Evolutionary conservation across 2,329 filamentous ascomycete genomes (phyloP).

Genomic region (Apiospora kogelbergensis): DNA sequence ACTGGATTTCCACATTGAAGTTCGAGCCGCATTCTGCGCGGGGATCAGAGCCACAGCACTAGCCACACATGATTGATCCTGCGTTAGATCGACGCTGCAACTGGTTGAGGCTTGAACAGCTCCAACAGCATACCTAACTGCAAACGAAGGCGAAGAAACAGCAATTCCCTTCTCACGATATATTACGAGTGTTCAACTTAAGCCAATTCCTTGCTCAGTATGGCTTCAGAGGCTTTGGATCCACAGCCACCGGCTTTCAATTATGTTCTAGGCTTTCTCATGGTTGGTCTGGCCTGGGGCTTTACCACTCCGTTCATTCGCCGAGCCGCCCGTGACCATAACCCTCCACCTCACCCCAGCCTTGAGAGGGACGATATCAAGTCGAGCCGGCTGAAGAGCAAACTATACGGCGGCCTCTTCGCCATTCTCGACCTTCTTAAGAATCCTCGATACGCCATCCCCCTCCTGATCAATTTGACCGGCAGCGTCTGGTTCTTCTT

Average conservation of each 20-base stretch:
- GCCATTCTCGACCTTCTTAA: slow-evolving; percentile 75
- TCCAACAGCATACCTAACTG: background rate
- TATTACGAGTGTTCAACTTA: background rate
- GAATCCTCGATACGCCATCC: slow-evolving; percentile 82
- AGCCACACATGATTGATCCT: background rate
- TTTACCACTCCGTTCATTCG: slow-evolving; percentile 92
- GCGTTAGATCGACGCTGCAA: background rate
- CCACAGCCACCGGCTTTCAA: slow-evolving; percentile 62
- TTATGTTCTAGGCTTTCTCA: slow-evolving; percentile 84
- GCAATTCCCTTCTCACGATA: background rate
- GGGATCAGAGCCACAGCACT: background rate
- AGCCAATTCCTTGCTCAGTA: slow-evolving; percentile 5
- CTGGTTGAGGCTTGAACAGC: background rate
- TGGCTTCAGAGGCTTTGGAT: slow-evolving; percentile 22
- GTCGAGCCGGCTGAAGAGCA: slow-evolving; percentile 61
- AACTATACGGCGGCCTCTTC: slow-evolving; percentile 66
- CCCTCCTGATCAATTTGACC: slow-evolving; percentile 83
- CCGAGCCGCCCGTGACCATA: slow-evolving; percentile 75
- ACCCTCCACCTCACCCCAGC: slow-evolving; percentile 57
- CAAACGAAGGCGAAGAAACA: background rate
- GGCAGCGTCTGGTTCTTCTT: slow-evolving; percentile 97
- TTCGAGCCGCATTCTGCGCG: background rate
- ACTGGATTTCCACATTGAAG: too few species aligned
- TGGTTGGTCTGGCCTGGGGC: slow-evolving; percentile 91
- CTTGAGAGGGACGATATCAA: slow-evolving; percentile 51